phyloP scores from a whole-genome alignment of 306 rosid genomes.

The Cotoneaster glaucophyllus region DNA sequence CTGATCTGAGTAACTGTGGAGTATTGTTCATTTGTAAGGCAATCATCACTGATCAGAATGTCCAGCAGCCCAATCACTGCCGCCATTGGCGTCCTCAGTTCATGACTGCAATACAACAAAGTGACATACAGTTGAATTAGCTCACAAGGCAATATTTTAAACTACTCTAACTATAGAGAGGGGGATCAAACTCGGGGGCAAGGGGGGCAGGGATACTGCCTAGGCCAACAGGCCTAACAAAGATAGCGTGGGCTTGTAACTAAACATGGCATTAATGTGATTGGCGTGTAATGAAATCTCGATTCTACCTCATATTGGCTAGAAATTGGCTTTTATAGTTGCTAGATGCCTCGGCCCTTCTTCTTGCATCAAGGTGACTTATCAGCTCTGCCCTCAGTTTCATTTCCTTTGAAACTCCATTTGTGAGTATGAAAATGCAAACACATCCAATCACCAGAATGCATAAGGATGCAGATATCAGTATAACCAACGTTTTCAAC shows the following conservation, averaged over 20 bases:
- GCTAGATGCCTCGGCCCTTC: slow-evolving; percentile 96
- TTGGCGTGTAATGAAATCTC: neutral
- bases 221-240: no score
- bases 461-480: slow-evolving; percentile 86
- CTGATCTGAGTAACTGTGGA: slow-evolving; percentile 89
- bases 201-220: no score
- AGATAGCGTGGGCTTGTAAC: neutral
- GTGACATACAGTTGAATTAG: neutral
- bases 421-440: slow-evolving; percentile 87
- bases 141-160: neutral
- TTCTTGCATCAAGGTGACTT: slow-evolving; percentile 93
- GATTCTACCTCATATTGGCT: slow-evolving; percentile 87
- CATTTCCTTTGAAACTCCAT: slow-evolving; percentile 99
- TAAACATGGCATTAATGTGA: neutral
- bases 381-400: slow-evolving; percentile 90
- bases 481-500: slow-evolving; percentile 80
- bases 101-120: slow-evolving; percentile 62
- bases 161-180: neutral
- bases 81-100: slow-evolving; percentile 98
- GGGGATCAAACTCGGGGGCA: no score
- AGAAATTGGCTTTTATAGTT: slow-evolving; percentile 97
- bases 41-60: slow-evolving; percentile 93
- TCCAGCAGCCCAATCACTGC: slow-evolving; percentile 96
- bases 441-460: slow-evolving; percentile 88
- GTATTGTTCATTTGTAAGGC: slow-evolving; percentile 89